These are phyloP conservation scores for Trametes hirsuta DNA, from an alignment of 1,284 basidiomycete species.

Conservation along the genomic window DNA sequence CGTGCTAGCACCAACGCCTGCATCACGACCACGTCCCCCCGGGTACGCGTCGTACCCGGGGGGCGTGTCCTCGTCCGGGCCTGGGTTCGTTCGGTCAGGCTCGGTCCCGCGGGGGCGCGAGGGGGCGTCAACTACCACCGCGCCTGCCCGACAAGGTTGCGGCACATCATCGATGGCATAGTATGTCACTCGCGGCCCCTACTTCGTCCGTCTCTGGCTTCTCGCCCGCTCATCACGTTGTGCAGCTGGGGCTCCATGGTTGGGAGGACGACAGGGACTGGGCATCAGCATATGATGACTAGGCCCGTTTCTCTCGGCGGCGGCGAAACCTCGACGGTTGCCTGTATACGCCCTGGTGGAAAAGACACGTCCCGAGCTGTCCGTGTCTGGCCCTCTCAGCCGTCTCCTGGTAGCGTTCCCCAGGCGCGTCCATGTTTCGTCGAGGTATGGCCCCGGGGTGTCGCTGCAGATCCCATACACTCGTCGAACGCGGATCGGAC, in stretches of 20 bases:
- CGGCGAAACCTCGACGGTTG: constrained; percentile 20
- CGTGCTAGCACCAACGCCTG: constrained; percentile 4
- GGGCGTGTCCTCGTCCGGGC: not conserved
- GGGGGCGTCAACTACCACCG: not conserved
- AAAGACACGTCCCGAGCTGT: not conserved
- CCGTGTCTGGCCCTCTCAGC: not conserved
- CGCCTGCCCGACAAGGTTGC: not conserved
- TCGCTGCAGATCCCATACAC: constrained; percentile 9
- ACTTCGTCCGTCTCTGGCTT: not conserved
- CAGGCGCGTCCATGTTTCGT: constrained; percentile 5
- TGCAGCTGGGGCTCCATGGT: constrained; percentile 8
- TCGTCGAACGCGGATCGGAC: constrained; percentile 3
- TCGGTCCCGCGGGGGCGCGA: constrained; percentile 3
- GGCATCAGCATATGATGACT: constrained; percentile 1
- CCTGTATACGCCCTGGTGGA: not conserved
- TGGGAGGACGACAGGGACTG: constrained; percentile 7
- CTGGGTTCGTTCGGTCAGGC: constrained; percentile 2
- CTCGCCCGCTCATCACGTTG: constrained; percentile 7
- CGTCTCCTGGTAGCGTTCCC: constrained; percentile 7
- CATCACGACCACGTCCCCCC: not conserved
- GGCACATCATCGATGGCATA: not conserved
- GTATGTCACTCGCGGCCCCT: constrained; percentile 9
- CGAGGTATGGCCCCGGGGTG: constrained; percentile 17
- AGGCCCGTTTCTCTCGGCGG: constrained; percentile 13
- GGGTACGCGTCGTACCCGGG: not conserved